These are phyloP conservation scores for Phytophthora ramorum DNA, from an alignment of 352 stramenopile genomes.

Conservation along the genomic window DNA sequence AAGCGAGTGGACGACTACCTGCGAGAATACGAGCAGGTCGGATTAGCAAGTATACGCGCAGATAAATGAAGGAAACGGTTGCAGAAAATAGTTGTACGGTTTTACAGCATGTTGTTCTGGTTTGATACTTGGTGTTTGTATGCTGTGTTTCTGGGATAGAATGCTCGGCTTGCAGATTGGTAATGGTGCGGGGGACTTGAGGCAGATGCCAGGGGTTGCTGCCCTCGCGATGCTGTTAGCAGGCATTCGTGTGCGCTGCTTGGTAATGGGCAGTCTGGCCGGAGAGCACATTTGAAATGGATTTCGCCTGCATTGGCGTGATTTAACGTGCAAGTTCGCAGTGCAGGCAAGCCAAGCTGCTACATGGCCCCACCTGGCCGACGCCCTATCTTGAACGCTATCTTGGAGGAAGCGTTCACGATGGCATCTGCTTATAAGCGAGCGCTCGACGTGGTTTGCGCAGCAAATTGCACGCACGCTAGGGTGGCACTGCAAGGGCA, in stretches of 20 bases:
- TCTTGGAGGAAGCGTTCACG: conserved; percentile 18
- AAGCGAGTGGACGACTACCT: conserved; percentile 14
- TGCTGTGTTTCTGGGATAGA: conserved; percentile 7
- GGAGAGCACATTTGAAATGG: not conserved
- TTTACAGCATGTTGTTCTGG: conserved; percentile 1
- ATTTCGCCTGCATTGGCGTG: not conserved
- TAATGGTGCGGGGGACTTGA: conserved; percentile 6
- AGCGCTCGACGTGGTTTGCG: conserved; percentile 4
- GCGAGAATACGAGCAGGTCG: conserved; percentile 9
- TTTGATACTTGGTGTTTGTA: conserved; percentile 17
- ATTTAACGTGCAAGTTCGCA: too few relatives aligned
- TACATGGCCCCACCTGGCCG: too few relatives aligned
- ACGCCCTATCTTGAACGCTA: not conserved
- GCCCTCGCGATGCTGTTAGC: not conserved
- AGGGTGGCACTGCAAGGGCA: too few relatives aligned
- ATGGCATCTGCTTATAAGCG: conserved; percentile 12
- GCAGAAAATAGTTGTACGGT: not conserved
- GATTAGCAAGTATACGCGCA: not conserved
- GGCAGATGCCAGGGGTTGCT: conserved; percentile 1
- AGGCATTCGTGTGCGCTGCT: not conserved
- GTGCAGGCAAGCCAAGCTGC: too few relatives aligned
- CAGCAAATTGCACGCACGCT: too few relatives aligned
- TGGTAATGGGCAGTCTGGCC: not conserved
- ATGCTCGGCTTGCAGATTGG: conserved; percentile 19
- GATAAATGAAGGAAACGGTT: not conserved